Conservation (phyloP, 805 yeast species). For the Ascoidea rubescens region DNA sequence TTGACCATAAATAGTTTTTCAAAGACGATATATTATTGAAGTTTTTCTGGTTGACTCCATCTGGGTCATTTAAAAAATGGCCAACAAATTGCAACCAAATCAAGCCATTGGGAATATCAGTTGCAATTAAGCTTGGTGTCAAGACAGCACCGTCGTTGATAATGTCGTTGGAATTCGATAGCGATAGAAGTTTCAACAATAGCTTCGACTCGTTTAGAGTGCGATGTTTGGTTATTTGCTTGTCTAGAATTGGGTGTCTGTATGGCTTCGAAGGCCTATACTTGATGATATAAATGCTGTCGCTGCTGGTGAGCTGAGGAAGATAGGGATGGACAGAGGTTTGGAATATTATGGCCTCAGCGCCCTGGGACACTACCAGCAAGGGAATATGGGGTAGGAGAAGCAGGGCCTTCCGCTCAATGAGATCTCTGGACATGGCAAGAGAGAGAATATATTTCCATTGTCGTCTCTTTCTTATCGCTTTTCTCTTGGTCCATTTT, state of each 20-base stretch:
- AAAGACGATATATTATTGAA: slow-evolving; percentile 27
- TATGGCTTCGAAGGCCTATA: slow-evolving; percentile 86
- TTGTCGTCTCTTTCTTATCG: not conserved
- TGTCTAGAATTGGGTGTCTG: slow-evolving; percentile 75
- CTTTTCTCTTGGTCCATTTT: not conserved
- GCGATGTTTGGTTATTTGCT: slow-evolving; percentile 59
- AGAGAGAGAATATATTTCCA: slow-evolving; percentile 5
- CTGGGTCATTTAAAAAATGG: slow-evolving; percentile 33
- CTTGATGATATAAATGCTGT: slow-evolving; percentile 46
- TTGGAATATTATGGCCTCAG: slow-evolving; percentile 71
- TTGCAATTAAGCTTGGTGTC: slow-evolving; percentile 61
- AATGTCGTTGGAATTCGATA: slow-evolving; percentile 20
- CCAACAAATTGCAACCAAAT: slow-evolving; percentile 84
- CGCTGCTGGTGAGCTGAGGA: slow-evolving; percentile 15
- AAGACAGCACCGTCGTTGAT: slow-evolving; percentile 27
- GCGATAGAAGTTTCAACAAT: slow-evolving; percentile 34
- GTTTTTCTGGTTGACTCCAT: slow-evolving; percentile 1
- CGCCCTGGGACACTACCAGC: slow-evolving; percentile 61
- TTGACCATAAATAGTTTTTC: slow-evolving; percentile 62
- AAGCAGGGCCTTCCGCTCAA: slow-evolving; percentile 10
- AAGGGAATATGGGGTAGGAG: slow-evolving; percentile 5
- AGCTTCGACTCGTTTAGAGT: slow-evolving; percentile 79
- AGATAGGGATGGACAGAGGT: slow-evolving; percentile 56
- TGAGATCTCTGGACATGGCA: not conserved
- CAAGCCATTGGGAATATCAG: slow-evolving; percentile 67